These are phyloP conservation scores for Phytophthora sp. DNA, from an alignment of 352 stramenopile genomes.

Conservation along the genomic window DNA sequence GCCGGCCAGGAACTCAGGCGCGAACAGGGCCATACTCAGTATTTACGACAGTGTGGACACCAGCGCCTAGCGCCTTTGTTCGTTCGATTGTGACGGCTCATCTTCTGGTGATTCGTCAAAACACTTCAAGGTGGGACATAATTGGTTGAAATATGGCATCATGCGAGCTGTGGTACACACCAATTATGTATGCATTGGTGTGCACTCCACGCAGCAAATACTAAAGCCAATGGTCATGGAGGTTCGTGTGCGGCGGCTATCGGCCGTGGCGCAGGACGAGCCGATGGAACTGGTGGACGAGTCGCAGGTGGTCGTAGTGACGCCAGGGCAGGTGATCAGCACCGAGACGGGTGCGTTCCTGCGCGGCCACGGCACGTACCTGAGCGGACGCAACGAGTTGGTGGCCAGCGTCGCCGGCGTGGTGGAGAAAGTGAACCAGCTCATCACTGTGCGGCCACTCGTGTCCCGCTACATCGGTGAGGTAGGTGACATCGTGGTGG, in stretches of 20 bases:
- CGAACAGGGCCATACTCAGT: constrained; percentile 69
- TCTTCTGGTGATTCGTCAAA: too few relatives aligned
- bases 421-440: constrained; percentile 97
- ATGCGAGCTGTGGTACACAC: not conserved
- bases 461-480: constrained; percentile 93
- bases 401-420: constrained; percentile 93
- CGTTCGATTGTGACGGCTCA: too few relatives aligned
- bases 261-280: constrained; percentile 22
- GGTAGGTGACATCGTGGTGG: constrained; percentile 97
- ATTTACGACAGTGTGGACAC: constrained; percentile 4
- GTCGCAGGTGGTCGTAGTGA: constrained; percentile 69
- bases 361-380: constrained; percentile 95
- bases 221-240: constrained; percentile 42
- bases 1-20: constrained; percentile 74
- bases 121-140: too few relatives aligned
- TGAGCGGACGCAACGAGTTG: constrained; percentile 85
- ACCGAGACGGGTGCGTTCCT: constrained; percentile 83
- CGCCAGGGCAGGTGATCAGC: constrained; percentile 78
- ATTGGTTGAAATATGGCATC: too few relatives aligned
- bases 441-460: constrained; percentile 94
- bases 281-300: constrained; percentile 40
- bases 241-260: constrained; percentile 42
- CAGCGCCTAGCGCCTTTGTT: too few relatives aligned
- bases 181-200: not conserved
- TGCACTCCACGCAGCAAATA: too few relatives aligned